A percentile compares a stretch with the other conserved stretches of the same genome.
phyloP scores from a whole-genome alignment of 371 early-diverging fungal species.

The Mucor piriformis region DNA sequence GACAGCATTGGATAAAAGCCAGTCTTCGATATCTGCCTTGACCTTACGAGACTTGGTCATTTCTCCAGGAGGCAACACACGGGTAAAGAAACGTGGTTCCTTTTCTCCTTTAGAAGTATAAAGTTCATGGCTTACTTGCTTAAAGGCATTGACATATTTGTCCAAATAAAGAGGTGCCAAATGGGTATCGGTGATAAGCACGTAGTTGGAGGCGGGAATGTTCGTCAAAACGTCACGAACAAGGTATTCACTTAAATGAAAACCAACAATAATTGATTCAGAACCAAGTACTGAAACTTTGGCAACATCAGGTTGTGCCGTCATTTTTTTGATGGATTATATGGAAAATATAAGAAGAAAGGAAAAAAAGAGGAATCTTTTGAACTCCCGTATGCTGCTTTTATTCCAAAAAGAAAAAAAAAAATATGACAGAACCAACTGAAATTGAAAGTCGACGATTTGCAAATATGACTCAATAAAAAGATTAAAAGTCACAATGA shows the following conservation, averaged over 20 bases:
- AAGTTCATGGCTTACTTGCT: conserved; percentile 37
- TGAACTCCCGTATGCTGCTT: neutral
- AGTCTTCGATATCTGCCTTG: conserved; percentile 92
- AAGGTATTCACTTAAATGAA: conserved; percentile 76
- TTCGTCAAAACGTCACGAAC: conserved; percentile 73
- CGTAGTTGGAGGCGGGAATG: conserved; percentile 84
- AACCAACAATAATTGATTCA: conserved; percentile 89
- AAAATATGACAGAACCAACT: conserved; percentile 2
- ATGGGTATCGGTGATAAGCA: conserved; percentile 89
- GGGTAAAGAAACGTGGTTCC: conserved; percentile 73
- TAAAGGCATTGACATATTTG: conserved; percentile 51
- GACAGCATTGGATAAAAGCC: conserved; percentile 81
- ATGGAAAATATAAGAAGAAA: neutral
- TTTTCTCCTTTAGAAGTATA: conserved; percentile 20
- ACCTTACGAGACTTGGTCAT: conserved; percentile 84
- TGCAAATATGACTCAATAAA: conserved; percentile 17
- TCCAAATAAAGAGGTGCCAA: conserved; percentile 79
- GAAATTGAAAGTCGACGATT: conserved; percentile 3
- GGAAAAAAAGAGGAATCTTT: neutral
- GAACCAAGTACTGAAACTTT: conserved; percentile 84
- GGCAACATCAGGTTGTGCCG: conserved; percentile 57
- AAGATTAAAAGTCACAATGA: conserved; percentile 6
- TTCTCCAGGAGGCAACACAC: conserved; percentile 91
- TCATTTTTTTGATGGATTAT: neutral
- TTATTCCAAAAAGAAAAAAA: no score